Percentiles rank a stretch among this genome's conserved stretches.
Evolutionary conservation across 139 green algal species (phyloP).

Genomic region (Marvania coccoides): DNA sequence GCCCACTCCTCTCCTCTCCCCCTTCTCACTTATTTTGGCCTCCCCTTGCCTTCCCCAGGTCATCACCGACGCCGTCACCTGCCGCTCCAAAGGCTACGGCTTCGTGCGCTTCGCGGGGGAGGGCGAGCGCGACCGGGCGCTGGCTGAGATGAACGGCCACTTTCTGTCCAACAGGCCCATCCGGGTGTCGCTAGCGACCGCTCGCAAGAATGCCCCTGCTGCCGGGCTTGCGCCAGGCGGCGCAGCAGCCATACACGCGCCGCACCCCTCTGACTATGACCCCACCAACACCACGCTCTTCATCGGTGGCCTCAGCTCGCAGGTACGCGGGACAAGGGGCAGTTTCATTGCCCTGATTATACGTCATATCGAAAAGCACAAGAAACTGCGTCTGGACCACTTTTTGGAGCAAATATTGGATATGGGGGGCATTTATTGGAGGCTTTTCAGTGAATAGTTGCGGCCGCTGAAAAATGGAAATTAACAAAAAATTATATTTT

Average conservation of each 20-base stretch:
- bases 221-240: background rate
- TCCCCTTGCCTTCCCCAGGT: slow-evolving; percentile 47
- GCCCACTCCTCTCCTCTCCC: background rate
- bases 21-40: background rate
- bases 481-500: too few relatives aligned
- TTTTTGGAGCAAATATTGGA: too few relatives aligned
- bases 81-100: slow-evolving; percentile 86
- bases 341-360: background rate
- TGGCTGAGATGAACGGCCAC: slow-evolving; percentile 80
- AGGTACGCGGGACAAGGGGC: too few relatives aligned
- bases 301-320: slow-evolving; percentile 58
- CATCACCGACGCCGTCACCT: slow-evolving; percentile 77
- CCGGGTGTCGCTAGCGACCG: slow-evolving; percentile 67
- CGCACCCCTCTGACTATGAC: slow-evolving; percentile 57
- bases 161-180: slow-evolving; percentile 67
- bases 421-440: too few relatives aligned
- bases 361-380: background rate
- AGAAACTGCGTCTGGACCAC: too few relatives aligned
- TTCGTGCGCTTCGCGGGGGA: slow-evolving; percentile 90
- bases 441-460: too few relatives aligned
- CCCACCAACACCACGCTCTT: slow-evolving; percentile 87
- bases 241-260: slow-evolving; percentile 1
- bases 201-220: slow-evolving; percentile 33
- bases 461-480: too few relatives aligned
- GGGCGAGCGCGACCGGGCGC: slow-evolving; percentile 70